Evolutionary conservation across 306 rosid species (phyloP).

Genomic region (Cicer cuneatum): DNA sequence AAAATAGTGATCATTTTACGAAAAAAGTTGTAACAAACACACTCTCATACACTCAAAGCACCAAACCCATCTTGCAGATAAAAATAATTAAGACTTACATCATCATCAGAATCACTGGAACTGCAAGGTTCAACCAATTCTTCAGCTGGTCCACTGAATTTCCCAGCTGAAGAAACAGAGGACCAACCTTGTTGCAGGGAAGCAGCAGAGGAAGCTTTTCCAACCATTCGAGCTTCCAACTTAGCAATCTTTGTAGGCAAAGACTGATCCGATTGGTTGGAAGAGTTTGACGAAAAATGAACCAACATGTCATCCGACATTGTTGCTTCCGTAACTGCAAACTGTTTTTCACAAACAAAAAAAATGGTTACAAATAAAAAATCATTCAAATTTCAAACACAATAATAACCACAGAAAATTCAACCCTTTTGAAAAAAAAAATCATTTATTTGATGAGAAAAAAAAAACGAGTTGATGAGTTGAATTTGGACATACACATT

Average conservation of each 20-base stretch:
- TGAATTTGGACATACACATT: constrained; percentile 46
- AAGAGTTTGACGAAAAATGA: constrained; percentile 98
- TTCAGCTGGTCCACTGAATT: constrained; percentile 62
- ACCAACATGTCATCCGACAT: constrained; percentile 95
- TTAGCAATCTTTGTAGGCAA: constrained; percentile 94
- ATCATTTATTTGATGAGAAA: constrained; percentile 1
- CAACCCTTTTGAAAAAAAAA: not conserved
- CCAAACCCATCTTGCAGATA: constrained; percentile 34
- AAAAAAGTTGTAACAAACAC: too few species aligned
- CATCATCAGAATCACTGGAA: constrained; percentile 95
- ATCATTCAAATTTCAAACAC: constrained; percentile 46
- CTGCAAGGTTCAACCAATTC: constrained; percentile 69
- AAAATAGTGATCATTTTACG: too few species aligned
- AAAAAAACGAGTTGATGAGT: constrained; percentile 30
- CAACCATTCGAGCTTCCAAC: constrained; percentile 97
- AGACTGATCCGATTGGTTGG: constrained; percentile 98
- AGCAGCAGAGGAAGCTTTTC: constrained; percentile 70
- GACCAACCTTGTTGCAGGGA: constrained; percentile 73
- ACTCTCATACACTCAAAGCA: not conserved
- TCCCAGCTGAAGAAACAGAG: constrained; percentile 64
- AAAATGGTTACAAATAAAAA: constrained; percentile 32
- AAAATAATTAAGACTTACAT: constrained; percentile 58
- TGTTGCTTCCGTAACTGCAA: constrained; percentile 48
- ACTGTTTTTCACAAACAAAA: constrained; percentile 39
- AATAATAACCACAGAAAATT: constrained; percentile 39